A percentile compares a stretch with the other conserved stretches of the same genome.
Conservation (phyloP, 2,329 filamentous ascomycete species). For the Pseudogymnoascus sp. region DNA sequence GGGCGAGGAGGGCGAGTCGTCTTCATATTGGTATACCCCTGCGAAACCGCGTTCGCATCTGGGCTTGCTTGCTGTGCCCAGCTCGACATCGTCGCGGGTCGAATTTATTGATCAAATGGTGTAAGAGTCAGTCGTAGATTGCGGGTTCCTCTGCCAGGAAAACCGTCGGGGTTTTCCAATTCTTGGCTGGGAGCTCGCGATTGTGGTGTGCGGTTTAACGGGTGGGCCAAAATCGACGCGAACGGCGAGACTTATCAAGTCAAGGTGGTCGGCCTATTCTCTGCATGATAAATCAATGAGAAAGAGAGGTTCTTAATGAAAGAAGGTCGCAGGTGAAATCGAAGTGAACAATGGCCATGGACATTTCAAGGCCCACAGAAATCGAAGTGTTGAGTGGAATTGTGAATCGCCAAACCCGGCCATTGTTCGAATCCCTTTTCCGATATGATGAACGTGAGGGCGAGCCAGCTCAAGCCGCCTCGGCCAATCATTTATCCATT, state of each 20-base stretch:
- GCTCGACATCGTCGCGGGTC: conserved; percentile 9
- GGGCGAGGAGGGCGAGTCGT: conserved; percentile 40
- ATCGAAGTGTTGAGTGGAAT: conserved; percentile 4
- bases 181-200: conserved; percentile 5
- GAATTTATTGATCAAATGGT: not conserved
- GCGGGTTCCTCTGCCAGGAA: not conserved
- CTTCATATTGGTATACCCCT: conserved; percentile 48
- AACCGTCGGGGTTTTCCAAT: not conserved
- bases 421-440: conserved; percentile 5
- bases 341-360: not conserved
- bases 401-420: conserved; percentile 8
- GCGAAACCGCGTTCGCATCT: conserved; percentile 36
- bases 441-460: not conserved
- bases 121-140: not conserved
- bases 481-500: conserved; percentile 8
- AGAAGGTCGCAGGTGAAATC: conserved; percentile 2
- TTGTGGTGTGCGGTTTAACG: conserved; percentile 2
- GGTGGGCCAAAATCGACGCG: conserved; percentile 7
- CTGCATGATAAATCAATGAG: conserved; percentile 7
- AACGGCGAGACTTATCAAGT: conserved; percentile 10
- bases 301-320: not conserved
- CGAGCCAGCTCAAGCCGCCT: not conserved
- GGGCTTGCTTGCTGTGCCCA: conserved; percentile 17
- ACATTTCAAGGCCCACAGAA: not conserved
- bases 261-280: conserved; percentile 7